phyloP scores from a whole-genome alignment of 2,329 filamentous ascomycete genomes.

The Ceratocystis eucalypticola region DNA sequence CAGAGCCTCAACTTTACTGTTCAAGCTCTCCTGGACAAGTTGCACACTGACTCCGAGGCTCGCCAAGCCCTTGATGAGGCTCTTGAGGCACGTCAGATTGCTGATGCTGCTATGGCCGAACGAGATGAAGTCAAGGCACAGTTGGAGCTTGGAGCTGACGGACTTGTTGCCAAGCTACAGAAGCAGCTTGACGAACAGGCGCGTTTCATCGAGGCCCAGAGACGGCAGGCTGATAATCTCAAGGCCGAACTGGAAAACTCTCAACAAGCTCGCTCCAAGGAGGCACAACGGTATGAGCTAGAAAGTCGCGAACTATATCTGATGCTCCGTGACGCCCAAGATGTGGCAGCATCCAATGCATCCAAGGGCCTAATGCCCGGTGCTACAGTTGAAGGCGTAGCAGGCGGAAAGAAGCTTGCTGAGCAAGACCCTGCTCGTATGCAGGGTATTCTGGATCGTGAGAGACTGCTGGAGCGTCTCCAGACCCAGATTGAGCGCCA shows the following conservation, averaged over 20 bases:
- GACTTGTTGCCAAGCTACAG: constrained; percentile 81
- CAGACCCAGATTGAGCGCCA: constrained; percentile 93
- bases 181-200: constrained; percentile 88
- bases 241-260: constrained; percentile 82
- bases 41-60: constrained; percentile 93
- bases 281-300: constrained; percentile 85
- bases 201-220: constrained; percentile 78
- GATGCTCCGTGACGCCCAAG: constrained; percentile 94
- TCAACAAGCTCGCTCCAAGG: constrained; percentile 73
- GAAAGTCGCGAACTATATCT: constrained; percentile 94
- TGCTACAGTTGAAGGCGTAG: constrained; percentile 26
- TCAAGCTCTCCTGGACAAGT: constrained; percentile 83
- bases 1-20: constrained; percentile 96
- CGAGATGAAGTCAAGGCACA: constrained; percentile 86
- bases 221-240: constrained; percentile 70
- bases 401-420: constrained; percentile 36
- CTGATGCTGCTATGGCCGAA: constrained; percentile 90
- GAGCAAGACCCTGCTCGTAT: constrained; percentile 61
- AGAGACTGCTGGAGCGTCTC: constrained; percentile 80
- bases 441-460: constrained; percentile 86
- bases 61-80: constrained; percentile 85
- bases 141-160: constrained; percentile 83
- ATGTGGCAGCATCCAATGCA: constrained; percentile 81
- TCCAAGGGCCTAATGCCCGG: constrained; percentile 31
- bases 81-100: constrained; percentile 77